These are phyloP conservation scores for Calocera cornea DNA, from an alignment of 768 basidiomycete species.

Conservation along the genomic window DNA sequence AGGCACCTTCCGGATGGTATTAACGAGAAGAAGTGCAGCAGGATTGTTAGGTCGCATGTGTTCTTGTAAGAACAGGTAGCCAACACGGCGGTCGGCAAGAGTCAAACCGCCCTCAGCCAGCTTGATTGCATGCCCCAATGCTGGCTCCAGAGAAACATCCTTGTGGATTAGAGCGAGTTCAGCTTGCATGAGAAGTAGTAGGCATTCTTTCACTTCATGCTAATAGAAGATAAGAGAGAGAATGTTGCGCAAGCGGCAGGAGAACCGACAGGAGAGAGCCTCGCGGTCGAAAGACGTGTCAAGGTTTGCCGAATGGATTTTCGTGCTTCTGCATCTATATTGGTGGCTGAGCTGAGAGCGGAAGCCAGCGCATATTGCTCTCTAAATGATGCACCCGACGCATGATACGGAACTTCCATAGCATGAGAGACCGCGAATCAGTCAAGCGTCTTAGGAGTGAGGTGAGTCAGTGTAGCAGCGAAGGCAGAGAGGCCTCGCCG, in stretches of 20 bases:
- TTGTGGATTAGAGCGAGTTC: background rate
- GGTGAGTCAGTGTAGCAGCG: background rate
- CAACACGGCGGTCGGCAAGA: constrained; percentile 41
- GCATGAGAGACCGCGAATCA: background rate
- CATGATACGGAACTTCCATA: background rate
- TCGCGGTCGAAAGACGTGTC: background rate
- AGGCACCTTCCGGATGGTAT: constrained; percentile 66
- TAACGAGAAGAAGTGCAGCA: constrained; percentile 69
- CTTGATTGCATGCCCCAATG: constrained; percentile 61
- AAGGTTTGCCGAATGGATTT: background rate
- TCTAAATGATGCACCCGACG: background rate
- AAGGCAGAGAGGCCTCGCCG: background rate
- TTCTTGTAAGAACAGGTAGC: constrained; percentile 64
- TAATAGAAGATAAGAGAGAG: background rate
- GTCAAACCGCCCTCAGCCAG: constrained; percentile 55
- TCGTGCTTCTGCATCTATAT: background rate
- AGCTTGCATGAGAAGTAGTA: background rate
- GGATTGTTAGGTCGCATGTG: constrained; percentile 58
- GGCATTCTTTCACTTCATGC: background rate
- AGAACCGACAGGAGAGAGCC: background rate
- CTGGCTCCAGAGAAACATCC: constrained; percentile 39
- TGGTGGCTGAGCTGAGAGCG: background rate
- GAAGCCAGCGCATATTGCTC: background rate
- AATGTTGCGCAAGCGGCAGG: background rate
- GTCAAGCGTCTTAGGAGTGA: background rate